A percentile compares a stretch with the other conserved stretches of the same genome.
Evolutionary conservation across 2,329 filamentous ascomycete species (phyloP).

Genomic region (Sphaerulina vaccinii): DNA sequence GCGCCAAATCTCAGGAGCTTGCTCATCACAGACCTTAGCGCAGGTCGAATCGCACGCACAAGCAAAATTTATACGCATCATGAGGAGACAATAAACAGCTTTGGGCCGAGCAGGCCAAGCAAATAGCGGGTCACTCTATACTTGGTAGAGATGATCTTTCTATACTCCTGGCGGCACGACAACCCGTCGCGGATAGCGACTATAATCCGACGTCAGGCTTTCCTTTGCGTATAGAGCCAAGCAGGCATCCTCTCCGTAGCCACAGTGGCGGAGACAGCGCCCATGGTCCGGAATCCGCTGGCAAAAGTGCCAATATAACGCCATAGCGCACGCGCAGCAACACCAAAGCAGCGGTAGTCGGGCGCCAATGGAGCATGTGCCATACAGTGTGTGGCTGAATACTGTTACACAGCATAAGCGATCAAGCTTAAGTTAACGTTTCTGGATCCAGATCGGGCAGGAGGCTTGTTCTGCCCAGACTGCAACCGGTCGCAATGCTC

Average conservation of each 20-base stretch:
- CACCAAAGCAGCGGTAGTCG: neutral
- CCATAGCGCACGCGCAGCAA: neutral
- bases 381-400: neutral
- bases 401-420: slow-evolving; percentile 6
- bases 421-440: slow-evolving; percentile 10
- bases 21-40: neutral
- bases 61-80: too few relatives aligned
- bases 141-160: too few relatives aligned
- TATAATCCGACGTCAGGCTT: too few relatives aligned
- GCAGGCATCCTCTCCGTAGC: neutral
- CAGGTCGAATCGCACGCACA: too few relatives aligned
- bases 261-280: neutral
- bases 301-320: neutral
- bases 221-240: too few relatives aligned
- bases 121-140: too few relatives aligned
- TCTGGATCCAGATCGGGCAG: neutral
- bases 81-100: too few relatives aligned
- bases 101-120: too few relatives aligned
- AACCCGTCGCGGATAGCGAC: too few relatives aligned
- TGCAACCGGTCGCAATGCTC: neutral
- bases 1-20: neutral
- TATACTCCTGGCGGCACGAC: too few relatives aligned
- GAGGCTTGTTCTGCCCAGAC: neutral
- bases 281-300: neutral
- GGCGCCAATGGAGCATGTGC: neutral